Evolutionary conservation across 1,139 yeast genomes (phyloP), one percentile per base, ranked within the genome.

Genomic region (Blastobotrys ciferrii): DNA sequence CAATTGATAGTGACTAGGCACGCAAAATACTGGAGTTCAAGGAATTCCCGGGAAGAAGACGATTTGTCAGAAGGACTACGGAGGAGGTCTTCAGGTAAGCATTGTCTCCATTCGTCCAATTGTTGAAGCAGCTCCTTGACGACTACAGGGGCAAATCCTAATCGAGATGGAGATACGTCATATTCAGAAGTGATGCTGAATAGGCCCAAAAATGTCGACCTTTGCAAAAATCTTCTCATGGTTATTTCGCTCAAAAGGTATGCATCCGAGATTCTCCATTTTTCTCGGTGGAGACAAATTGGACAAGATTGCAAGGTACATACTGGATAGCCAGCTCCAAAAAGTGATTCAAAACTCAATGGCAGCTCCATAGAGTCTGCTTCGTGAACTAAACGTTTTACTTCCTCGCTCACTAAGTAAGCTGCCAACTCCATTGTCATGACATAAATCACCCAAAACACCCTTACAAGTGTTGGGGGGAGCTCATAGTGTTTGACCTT

Each of bases 71-170:
- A 12, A 6, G 14, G 5, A 11, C 33, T 11, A 4, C 12, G 33
- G n/a, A 31, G 12, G 5, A 31, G 12, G 33, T 31, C 12, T n/a
- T 31, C 33, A 4, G 33, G 33, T 13, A 31, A 31, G 12, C 33
- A 31, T 13, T 31, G 33, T 31, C 33, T 31, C 33, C 33, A 31
- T 13, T 31, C 33, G 13, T n/a, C 33, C 13, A 31, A n/a, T n/a
- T 31, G 33, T n/a, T 31, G 33, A n/a, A 31, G 5, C 5, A 31
- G 13, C 33, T 31, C 33, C 33, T 31, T 31, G 5, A 13, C n/a
- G 5, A 31, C 33, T 12, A 31, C 4, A 4, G 33, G 33, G n/a
- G 33, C 33, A 31, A 31, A 31, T n/a, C 14, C 12, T 11, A 31
- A 13, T 7, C 14, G 33, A n/a, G 33, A 31, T 23, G 28, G 28